phyloP scores from a whole-genome alignment of 306 rosid genomes.

The Morella rubra region DNA sequence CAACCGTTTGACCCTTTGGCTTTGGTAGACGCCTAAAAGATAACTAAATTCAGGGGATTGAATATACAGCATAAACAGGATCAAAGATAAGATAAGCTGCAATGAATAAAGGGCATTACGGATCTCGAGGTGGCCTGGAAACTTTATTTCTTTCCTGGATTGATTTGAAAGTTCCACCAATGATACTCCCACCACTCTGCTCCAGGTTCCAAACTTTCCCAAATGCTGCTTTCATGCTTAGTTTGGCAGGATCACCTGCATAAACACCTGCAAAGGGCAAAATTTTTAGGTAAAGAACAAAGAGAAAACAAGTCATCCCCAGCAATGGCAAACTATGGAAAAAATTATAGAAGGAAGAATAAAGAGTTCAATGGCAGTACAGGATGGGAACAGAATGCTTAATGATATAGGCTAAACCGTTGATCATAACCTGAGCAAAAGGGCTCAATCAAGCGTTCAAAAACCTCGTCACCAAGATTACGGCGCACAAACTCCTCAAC shows the following conservation, averaged over 20 bases:
- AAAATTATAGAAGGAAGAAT: not conserved
- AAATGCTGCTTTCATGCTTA: constrained; percentile 98
- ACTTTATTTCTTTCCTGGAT: constrained; percentile 67
- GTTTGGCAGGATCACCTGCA: constrained; percentile 96
- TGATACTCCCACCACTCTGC: constrained; percentile 88
- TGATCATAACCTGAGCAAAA: constrained; percentile 76
- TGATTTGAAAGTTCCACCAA: constrained; percentile 97
- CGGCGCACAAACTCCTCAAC: constrained; percentile 95
- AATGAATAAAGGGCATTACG: constrained; percentile 48
- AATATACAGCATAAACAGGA: constrained; percentile 15
- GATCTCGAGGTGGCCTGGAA: constrained; percentile 76
- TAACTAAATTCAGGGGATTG: constrained; percentile 38
- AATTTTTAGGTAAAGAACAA: constrained; percentile 15
- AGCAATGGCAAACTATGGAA: not conserved
- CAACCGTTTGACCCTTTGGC: constrained; percentile 97
- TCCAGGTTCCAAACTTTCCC: constrained; percentile 96
- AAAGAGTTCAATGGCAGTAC: constrained; percentile 15
- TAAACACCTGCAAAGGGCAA: constrained; percentile 70
- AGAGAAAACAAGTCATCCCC: not conserved
- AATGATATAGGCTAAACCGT: not conserved
- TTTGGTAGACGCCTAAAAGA: constrained; percentile 79
- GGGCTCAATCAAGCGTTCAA: constrained; percentile 98
- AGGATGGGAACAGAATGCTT: constrained; percentile 8
- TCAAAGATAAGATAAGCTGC: constrained; percentile 27
- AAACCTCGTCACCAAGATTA: constrained; percentile 94